These are phyloP conservation scores for Amborella trichopoda DNA, from an alignment of 164 flowering plant genomes.

Conservation along the genomic window DNA sequence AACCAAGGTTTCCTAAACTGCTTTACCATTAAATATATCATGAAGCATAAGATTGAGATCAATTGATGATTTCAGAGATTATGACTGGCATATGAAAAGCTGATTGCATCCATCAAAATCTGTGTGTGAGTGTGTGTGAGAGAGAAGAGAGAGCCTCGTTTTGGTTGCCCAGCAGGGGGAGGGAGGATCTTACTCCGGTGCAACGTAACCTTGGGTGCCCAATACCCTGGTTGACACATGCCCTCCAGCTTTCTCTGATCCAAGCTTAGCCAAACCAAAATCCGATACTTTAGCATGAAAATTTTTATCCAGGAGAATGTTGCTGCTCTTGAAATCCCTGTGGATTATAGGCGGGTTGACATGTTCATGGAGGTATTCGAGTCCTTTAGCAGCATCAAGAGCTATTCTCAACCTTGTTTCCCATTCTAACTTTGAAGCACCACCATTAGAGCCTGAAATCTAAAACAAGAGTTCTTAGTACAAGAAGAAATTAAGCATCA, in stretches of 20 bases:
- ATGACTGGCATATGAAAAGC: too few species aligned
- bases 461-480: slow-evolving; percentile 7
- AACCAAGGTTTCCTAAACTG: too few species aligned
- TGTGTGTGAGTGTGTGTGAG: too few species aligned
- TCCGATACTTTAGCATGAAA: slow-evolving; percentile 96
- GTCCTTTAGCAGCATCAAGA: slow-evolving; percentile 91
- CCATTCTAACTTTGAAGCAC: slow-evolving; percentile 61
- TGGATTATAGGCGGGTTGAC: slow-evolving; percentile 87
- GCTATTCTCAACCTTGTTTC: slow-evolving; percentile 81
- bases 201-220: slow-evolving; percentile 95
- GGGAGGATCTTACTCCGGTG: slow-evolving; percentile 73
- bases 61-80: too few species aligned
- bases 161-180: too few species aligned
- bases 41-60: too few species aligned
- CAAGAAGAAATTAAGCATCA: too few species aligned
- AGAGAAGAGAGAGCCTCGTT: too few species aligned
- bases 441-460: slow-evolving; percentile 34
- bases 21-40: too few species aligned
- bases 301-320: slow-evolving; percentile 70
- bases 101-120: too few species aligned
- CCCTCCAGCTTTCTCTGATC: slow-evolving; percentile 86
- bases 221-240: slow-evolving; percentile 94
- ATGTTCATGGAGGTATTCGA: slow-evolving; percentile 92
- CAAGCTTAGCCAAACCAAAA: slow-evolving; percentile 93
- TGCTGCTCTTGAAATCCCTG: slow-evolving; percentile 94